phyloP scores from a whole-genome alignment of 2,329 filamentous ascomycete species.

The Mollisiaceae sp. region DNA sequence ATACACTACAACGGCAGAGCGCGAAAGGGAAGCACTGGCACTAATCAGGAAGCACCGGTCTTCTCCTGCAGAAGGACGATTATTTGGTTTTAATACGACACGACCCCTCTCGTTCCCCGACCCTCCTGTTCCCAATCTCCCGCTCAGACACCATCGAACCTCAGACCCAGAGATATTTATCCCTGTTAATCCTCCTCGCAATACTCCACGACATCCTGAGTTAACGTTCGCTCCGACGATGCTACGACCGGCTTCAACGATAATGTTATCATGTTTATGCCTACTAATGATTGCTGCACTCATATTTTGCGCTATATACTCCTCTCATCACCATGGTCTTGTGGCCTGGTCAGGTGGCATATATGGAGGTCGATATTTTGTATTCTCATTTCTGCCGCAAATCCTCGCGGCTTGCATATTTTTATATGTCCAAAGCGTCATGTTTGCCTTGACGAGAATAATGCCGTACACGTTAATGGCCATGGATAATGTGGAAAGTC shows the following conservation, averaged over 20 bases:
- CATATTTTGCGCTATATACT: constrained; percentile 74
- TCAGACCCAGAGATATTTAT: constrained; percentile 51
- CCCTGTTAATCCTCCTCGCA: constrained; percentile 50
- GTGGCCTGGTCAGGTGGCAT: constrained; percentile 69
- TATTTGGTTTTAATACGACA: constrained; percentile 42
- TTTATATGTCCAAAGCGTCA: constrained; percentile 77
- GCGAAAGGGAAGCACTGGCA: constrained; percentile 38
- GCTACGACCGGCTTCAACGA: constrained; percentile 69
- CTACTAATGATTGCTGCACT: constrained; percentile 74
- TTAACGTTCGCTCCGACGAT: constrained; percentile 75
- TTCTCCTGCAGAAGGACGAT: constrained; percentile 38
- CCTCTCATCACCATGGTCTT: constrained; percentile 65
- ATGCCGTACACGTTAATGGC: constrained; percentile 81
- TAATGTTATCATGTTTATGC: constrained; percentile 63
- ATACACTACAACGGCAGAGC: constrained; percentile 33
- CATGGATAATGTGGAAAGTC: constrained; percentile 61
- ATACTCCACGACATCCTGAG: constrained; percentile 51
- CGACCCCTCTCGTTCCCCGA: constrained; percentile 35
- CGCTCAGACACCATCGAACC: constrained; percentile 17
- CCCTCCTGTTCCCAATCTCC: constrained; percentile 18
- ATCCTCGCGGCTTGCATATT: constrained; percentile 73
- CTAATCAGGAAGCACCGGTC: constrained; percentile 45
- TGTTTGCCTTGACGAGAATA: constrained; percentile 75
- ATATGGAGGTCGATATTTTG: constrained; percentile 77
- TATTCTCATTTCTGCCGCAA: constrained; percentile 85